Evolutionary conservation across 1,139 yeast genomes (phyloP).

Genomic region (Taphrina communis): DNA sequence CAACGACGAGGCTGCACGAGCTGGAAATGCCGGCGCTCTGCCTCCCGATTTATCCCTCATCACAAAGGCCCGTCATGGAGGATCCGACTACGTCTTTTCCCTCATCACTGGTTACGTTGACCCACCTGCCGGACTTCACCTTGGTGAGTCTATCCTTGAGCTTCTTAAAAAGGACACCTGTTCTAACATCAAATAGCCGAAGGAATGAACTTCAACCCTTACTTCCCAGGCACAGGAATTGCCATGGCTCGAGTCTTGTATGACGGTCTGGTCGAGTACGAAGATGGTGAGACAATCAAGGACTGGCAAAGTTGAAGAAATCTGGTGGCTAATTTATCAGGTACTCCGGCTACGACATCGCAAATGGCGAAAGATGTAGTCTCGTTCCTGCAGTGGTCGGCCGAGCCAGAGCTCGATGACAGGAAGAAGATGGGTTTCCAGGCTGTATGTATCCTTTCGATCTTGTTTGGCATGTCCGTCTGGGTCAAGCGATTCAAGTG

Average conservation of each 20-base stretch:
- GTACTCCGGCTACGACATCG: conserved; percentile 93
- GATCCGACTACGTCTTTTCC: conserved; percentile 91
- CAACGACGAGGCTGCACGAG: conserved; percentile 99
- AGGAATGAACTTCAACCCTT: conserved; percentile 92
- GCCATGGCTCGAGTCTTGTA: conserved; percentile 99
- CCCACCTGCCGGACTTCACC: conserved; percentile 93
- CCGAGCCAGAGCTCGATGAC: conserved; percentile 98
- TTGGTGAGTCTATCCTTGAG: conserved; percentile 61
- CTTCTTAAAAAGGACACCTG: too few species aligned
- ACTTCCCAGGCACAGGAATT: conserved; percentile 99
- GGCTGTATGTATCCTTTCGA: conserved; percentile 79
- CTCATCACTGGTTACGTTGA: conserved; percentile 98
- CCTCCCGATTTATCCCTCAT: conserved; percentile 98
- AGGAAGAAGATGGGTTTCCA: conserved; percentile 97
- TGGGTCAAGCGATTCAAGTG: conserved; percentile 99
- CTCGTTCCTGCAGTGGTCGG: conserved; percentile 95
- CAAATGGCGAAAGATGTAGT: conserved; percentile 99
- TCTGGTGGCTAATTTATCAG: neutral
- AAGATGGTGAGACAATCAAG: conserved; percentile 66
- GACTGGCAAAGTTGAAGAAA: neutral
- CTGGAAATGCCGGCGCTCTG: conserved; percentile 95
- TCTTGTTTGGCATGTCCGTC: conserved; percentile 79
- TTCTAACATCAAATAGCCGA: neutral
- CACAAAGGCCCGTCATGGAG: conserved; percentile 99
- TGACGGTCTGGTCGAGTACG: conserved; percentile 96